Evolutionary conservation across 306 rosid species (phyloP).

Genomic region (Dryas octopetala): DNA sequence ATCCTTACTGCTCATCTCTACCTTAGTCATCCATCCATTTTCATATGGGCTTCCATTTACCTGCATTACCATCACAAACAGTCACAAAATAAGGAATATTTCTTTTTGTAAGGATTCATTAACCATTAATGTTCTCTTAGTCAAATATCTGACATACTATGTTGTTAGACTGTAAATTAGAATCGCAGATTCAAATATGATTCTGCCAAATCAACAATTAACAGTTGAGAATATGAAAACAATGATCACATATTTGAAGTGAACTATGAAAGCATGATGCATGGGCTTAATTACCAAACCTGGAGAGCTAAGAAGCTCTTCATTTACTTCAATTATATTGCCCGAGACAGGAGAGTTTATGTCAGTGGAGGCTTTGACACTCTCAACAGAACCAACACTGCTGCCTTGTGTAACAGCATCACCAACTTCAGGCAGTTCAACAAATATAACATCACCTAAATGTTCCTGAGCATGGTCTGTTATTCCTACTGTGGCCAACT

Average conservation of each 20-base stretch:
- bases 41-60: constrained; percentile 16
- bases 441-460: constrained; percentile 5
- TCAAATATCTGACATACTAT: too few relatives aligned
- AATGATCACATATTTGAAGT: too few relatives aligned
- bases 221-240: too few relatives aligned
- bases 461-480: constrained; percentile 13
- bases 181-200: too few relatives aligned
- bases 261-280: too few relatives aligned
- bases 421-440: constrained; percentile 15
- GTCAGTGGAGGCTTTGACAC: constrained; percentile 10
- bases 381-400: constrained; percentile 1
- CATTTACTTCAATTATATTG: constrained; percentile 7
- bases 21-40: constrained; percentile 18
- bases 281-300: neutral
- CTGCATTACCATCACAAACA: neutral
- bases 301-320: constrained; percentile 9
- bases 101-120: too few relatives aligned
- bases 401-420: constrained; percentile 7
- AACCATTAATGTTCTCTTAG: too few relatives aligned
- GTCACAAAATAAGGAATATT: too few relatives aligned
- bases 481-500: constrained; percentile 12
- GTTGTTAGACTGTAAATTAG: too few relatives aligned
- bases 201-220: too few relatives aligned
- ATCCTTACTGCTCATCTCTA: constrained; percentile 8
- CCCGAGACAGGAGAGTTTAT: constrained; percentile 15